phyloP scores from a whole-genome alignment of 345 rosid species.

The Sisymbrium altissimum region DNA sequence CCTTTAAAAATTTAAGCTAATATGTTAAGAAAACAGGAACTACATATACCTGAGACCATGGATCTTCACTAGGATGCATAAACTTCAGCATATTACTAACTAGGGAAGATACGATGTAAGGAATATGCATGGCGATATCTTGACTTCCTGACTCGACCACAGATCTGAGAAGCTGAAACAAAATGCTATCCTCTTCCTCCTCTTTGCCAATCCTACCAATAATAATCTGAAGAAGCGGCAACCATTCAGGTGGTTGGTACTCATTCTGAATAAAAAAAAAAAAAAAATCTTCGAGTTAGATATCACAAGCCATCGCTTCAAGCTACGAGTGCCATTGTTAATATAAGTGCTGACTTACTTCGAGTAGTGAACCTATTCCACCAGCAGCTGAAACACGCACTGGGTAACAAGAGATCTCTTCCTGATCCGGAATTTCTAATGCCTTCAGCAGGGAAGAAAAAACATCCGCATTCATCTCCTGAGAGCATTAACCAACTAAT shows the following conservation, averaged over 20 bases:
- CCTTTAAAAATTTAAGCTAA: not conserved
- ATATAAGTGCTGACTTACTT: slow-evolving; percentile 43
- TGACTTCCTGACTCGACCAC: slow-evolving; percentile 62
- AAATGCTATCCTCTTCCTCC: slow-evolving; percentile 59
- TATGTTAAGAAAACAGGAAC: not conserved
- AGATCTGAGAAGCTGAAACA: slow-evolving; percentile 70
- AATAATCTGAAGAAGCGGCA: slow-evolving; percentile 69
- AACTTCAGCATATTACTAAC: slow-evolving; percentile 46
- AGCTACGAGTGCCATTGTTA: not conserved
- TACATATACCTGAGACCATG: slow-evolving; percentile 69
- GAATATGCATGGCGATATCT: slow-evolving; percentile 58
- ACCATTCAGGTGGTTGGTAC: slow-evolving; percentile 76
- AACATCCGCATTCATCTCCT: slow-evolving; percentile 66
- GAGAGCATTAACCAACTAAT: slow-evolving; percentile 28
- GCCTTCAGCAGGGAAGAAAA: slow-evolving; percentile 79
- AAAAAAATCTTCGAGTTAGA: slow-evolving; percentile 19
- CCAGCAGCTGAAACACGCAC: slow-evolving; percentile 83
- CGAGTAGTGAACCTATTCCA: slow-evolving; percentile 63
- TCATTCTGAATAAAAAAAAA: slow-evolving; percentile 52
- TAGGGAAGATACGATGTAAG: slow-evolving; percentile 56
- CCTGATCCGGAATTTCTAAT: slow-evolving; percentile 54
- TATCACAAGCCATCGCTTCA: slow-evolving; percentile 10
- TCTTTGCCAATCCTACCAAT: slow-evolving; percentile 62
- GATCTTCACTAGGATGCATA: slow-evolving; percentile 48
- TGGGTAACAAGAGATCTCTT: slow-evolving; percentile 60